These are phyloP conservation scores for Trypanosoma theileri DNA, from an alignment of 208 protist genomes.

Conservation along the genomic window DNA sequence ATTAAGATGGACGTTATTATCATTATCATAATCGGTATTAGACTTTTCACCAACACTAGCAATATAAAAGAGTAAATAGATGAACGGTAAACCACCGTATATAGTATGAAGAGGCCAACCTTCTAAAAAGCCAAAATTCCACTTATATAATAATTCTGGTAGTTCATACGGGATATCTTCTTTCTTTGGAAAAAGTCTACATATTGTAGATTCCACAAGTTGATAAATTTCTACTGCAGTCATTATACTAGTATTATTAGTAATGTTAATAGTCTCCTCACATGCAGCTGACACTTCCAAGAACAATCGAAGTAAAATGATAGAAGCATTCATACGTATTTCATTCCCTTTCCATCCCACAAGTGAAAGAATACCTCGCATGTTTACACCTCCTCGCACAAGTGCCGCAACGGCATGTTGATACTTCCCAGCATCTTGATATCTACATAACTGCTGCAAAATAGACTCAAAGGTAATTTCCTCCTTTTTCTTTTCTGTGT, in stretches of 20 bases:
- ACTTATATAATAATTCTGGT: conserved; percentile 7
- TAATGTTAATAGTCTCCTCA: conserved; percentile 9
- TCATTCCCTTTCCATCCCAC: conserved; percentile 2
- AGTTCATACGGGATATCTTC: not conserved
- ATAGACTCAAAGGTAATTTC: not conserved
- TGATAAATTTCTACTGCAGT: not conserved
- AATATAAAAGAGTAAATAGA: conserved; percentile 21
- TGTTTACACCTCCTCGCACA: conserved; percentile 8
- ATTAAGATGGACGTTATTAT: not conserved
- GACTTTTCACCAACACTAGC: not conserved
- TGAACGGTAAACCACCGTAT: conserved; percentile 20
- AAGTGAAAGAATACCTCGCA: conserved; percentile 6
- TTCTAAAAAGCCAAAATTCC: conserved; percentile 20
- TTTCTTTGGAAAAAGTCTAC: not conserved
- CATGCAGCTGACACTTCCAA: conserved; percentile 13
- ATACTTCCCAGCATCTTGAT: conserved; percentile 16
- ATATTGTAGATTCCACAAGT: not conserved
- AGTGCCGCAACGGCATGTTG: conserved; percentile 16
- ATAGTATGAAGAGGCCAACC: conserved; percentile 14
- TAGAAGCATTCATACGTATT: not conserved
- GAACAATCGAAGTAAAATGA: conserved; percentile 15
- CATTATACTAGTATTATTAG: no score
- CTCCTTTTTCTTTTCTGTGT: not conserved
- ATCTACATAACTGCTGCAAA: conserved; percentile 9
- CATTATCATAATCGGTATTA: not conserved